Conservation (phyloP, 2,329 filamentous ascomycete genomes). For the Chrysosphaeria jannelii region DNA sequence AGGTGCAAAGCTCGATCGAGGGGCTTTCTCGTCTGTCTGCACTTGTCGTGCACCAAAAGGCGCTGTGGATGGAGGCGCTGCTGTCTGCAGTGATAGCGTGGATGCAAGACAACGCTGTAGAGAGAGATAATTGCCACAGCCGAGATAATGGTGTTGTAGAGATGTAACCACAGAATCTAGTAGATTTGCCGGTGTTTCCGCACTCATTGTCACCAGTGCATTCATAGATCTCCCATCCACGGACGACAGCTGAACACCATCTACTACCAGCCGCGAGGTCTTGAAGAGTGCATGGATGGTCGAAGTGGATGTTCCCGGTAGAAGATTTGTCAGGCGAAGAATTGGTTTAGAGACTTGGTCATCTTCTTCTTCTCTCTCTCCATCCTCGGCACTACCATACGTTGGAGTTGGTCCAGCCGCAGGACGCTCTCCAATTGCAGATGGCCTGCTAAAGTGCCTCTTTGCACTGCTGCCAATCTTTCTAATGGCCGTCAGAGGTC, state of each 20-base stretch:
- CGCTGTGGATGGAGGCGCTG: conserved; percentile 13
- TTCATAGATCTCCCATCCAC: conserved; percentile 16
- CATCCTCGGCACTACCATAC: conserved; percentile 21
- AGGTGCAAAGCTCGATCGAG: conserved; percentile 30
- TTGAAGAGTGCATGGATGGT: conserved; percentile 28
- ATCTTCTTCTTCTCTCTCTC: no score
- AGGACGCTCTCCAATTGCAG: no score
- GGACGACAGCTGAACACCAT: conserved; percentile 41
- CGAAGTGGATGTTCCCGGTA: conserved; percentile 26
- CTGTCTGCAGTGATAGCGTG: no score
- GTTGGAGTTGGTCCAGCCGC: conserved; percentile 7
- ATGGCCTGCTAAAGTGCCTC: conserved; percentile 29
- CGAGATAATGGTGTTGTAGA: conserved; percentile 59
- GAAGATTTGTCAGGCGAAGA: conserved; percentile 26
- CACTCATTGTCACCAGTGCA: conserved; percentile 51
- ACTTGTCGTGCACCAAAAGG: conserved; percentile 5
- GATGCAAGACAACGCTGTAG: conserved; percentile 65
- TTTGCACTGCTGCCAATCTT: conserved; percentile 7
- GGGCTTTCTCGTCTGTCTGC: not conserved
- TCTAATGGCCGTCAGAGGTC: conserved; percentile 35
- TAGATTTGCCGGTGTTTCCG: conserved; percentile 54
- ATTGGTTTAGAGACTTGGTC: conserved; percentile 31
- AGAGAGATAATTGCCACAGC: conserved; percentile 54
- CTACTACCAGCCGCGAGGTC: conserved; percentile 23
- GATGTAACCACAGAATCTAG: conserved; percentile 54